Base-by-base conservation (phyloP, 169 alveolate genomes). In the Eimeria zaria region DNA sequence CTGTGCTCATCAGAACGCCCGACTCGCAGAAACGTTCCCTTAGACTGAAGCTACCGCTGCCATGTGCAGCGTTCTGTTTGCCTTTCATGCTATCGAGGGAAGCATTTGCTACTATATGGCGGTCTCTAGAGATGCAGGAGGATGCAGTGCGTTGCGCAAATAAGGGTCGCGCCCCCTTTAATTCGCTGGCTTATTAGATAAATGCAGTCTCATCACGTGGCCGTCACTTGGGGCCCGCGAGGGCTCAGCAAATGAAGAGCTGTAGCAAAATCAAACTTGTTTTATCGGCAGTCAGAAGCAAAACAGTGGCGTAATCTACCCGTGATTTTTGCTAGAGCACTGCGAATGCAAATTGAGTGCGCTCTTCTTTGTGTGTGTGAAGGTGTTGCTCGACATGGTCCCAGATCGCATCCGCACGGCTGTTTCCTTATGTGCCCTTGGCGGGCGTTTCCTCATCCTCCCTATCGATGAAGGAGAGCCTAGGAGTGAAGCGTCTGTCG, bases 61-160 rank as follows among this genome's bases (percentile, higher is more conserved):
- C 92, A 16, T 55, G 81, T 18, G 92, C 92, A 33, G 92, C 58
- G 67, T 85, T 85, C 67, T 85, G 92, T 71, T 30, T 58, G 74
- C 92, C 92, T 8, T 71, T 85, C 55, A 62, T 24, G 18, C 58
- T 85, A 16, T 55, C 92, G 2, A 20, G 64, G 78, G 92, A 85
- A 14, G 80, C 58, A 24, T 85, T 85, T 60, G 78, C 78, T 60
- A 24, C 92, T 14, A 55, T 41, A 27, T 85, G 92, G 92, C 53
- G 92, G n/a, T 85, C 92, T 33, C 80, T 85, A 33, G 92, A 85
- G 60, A 55, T 85, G 92, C 92, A 85, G 36, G 92, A 85, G 67
- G 92, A 85, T 24, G 92, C 92, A 60, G 92, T 85, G 62, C 64
- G 92, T 85, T 30, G n/a, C n/a, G n/a, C n/a, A n/a, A 33, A 51